Evolutionary conservation across 768 basidiomycete species (phyloP), one percentile per base, ranked within the genome.

Genomic region (Podaxis rugospora): DNA sequence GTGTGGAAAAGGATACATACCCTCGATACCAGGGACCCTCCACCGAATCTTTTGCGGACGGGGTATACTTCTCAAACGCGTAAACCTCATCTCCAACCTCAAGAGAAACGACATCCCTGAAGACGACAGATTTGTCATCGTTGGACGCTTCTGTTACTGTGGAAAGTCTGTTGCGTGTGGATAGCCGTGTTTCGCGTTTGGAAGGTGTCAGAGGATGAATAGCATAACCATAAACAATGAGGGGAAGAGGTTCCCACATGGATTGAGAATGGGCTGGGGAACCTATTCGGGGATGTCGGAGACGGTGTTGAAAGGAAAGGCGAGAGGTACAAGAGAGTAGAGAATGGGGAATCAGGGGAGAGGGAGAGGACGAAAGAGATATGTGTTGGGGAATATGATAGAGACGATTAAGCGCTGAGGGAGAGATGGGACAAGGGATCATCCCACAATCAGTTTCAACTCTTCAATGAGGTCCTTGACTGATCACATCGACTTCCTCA

Each of bases 1-100:
- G 61, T 16, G 44, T 40, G 51, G 46, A 28, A 36, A 27, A 23
- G 39, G 55, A 64, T 62, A 84, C 91, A 72, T 72, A 97, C 91
- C 96, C 96, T 77, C 96, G 81, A 74, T 93, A 98, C 96, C 96
- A 98, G 14, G 86, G 73, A 18, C 88, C 88, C 58, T 91, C 90
- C 11, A 83, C 84, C 56, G 71, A 69, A 62, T 92, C 90, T 68
- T 88, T 90, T 60, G 77, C 81, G 54, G 78, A 78, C 10, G 89
- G 88, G 0, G 81, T 87, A 72, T 94, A 95, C 70, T 88, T 88
- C 76, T 98, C 96, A 68, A 98, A 98, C 16, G 95, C 94, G 74
- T 98, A 98, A 36, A 98, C 87, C 70, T 98, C 95, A 72, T 97
- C 95, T 51, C 96, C 96, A 28, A 98, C 90, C 66, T 97, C 95